phyloP scores from a whole-genome alignment of 2,329 filamentous ascomycete species.

The Penicillium sp. region DNA sequence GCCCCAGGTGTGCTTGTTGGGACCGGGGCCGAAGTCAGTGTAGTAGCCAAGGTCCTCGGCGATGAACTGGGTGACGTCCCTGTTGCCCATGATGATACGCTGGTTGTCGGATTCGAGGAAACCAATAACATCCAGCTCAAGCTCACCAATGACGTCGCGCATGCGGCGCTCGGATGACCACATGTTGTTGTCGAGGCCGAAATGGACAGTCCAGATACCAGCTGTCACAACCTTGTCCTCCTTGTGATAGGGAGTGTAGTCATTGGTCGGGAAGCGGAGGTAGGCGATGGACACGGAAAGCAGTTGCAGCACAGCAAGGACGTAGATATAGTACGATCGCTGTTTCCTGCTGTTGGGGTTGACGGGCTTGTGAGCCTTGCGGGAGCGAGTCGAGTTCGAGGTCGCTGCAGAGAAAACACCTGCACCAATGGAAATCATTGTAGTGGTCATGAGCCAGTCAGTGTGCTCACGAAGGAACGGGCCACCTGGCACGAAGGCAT shows the following conservation, averaged over 20 bases:
- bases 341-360: conserved; percentile 48
- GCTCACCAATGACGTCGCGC: conserved; percentile 83
- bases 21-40: conserved; percentile 92
- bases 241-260: conserved; percentile 86
- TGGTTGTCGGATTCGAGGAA: conserved; percentile 90
- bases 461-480: conserved; percentile 90
- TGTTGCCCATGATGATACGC: conserved; percentile 99
- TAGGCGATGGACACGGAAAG: conserved; percentile 79
- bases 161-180: conserved; percentile 95
- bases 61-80: conserved; percentile 90
- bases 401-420: conserved; percentile 71
- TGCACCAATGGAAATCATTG: conserved; percentile 78
- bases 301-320: conserved; percentile 74
- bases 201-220: conserved; percentile 98
- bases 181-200: conserved; percentile 97
- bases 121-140: conserved; percentile 98
- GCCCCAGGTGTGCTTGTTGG: conserved; percentile 99
- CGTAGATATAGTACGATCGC: conserved; percentile 68
- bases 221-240: conserved; percentile 86
- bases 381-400: conserved; percentile 52
- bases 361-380: conserved; percentile 35
- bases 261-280: conserved; percentile 85
- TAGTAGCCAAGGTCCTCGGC: conserved; percentile 99
- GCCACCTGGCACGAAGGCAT: conserved; percentile 94
- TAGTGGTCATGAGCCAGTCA: conserved; percentile 89